Evolutionary conservation across 768 basidiomycete genomes (phyloP).

Genomic region (Tulasnella sp.): DNA sequence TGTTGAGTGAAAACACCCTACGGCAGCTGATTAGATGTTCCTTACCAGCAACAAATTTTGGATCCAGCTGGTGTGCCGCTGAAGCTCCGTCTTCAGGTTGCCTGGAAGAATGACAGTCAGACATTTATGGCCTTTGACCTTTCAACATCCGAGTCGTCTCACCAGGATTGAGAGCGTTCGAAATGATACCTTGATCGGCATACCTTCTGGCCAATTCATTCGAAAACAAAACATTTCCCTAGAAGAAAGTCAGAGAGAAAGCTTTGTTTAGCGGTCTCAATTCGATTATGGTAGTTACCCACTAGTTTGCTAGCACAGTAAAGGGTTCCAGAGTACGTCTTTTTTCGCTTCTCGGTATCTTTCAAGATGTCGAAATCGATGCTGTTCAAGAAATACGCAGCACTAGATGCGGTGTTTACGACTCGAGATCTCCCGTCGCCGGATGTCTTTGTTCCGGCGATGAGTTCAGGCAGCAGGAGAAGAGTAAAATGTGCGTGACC

Average conservation of each 20-base stretch:
- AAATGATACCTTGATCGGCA: conserved; percentile 13
- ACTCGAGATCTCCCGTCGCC: conserved; percentile 12
- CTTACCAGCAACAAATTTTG: conserved; percentile 8
- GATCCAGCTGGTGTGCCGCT: conserved; percentile 2
- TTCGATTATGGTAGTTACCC: background rate
- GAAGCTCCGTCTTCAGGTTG: conserved; percentile 16
- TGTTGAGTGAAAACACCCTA: background rate
- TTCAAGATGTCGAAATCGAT: conserved; percentile 31
- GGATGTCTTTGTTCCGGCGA: conserved; percentile 5
- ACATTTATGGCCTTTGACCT: too few relatives aligned
- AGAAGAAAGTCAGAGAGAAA: background rate
- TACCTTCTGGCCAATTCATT: conserved; percentile 15
- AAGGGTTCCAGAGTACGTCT: background rate
- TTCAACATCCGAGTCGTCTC: too few relatives aligned
- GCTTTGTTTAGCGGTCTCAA: background rate
- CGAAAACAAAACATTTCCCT: conserved; percentile 17
- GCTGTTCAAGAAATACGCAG: background rate
- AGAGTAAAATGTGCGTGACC: conserved; percentile 12
- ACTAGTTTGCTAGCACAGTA: conserved; percentile 28
- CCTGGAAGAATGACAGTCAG: background rate
- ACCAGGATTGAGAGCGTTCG: conserved; percentile 18
- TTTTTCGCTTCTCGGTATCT: conserved; percentile 19
- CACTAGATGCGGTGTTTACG: conserved; percentile 5
- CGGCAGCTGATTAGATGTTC: background rate
- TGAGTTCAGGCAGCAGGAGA: conserved; percentile 2